These are phyloP conservation scores for Boletellus deceptivus DNA, from an alignment of 1,284 basidiomycete genomes.

Conservation along the genomic window DNA sequence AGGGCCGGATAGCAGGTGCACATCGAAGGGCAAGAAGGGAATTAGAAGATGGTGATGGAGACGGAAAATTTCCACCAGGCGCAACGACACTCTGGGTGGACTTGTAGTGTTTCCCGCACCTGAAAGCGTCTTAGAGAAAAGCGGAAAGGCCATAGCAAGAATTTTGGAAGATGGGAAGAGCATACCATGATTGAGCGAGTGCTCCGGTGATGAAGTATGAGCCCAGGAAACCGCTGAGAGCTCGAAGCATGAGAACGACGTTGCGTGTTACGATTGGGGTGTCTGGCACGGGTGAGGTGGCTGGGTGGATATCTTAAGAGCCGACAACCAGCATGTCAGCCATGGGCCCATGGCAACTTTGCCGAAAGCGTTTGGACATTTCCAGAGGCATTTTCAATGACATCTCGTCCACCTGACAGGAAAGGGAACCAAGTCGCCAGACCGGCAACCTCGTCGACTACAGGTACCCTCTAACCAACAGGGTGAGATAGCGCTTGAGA, in stretches of 20 bases:
- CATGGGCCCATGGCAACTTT: no score
- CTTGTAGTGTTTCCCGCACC: constrained; percentile 34
- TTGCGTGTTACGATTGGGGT: not conserved
- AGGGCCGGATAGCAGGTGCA: constrained; percentile 32
- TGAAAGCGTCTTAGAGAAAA: not conserved
- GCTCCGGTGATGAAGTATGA: constrained; percentile 19
- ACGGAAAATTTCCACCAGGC: constrained; percentile 31
- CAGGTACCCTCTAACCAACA: no score
- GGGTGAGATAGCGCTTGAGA: no score
- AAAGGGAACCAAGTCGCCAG: no score
- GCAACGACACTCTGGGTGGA: constrained; percentile 10
- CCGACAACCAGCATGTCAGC: no score
- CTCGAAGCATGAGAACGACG: constrained; percentile 18
- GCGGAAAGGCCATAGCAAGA: not conserved
- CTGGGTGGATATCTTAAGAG: no score
- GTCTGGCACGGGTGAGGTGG: no score
- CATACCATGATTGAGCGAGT: constrained; percentile 36
- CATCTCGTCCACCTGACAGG: no score
- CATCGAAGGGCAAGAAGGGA: constrained; percentile 33
- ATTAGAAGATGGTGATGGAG: constrained; percentile 14
- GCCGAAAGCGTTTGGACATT: no score
- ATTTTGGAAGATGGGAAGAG: not conserved
- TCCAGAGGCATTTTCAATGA: no score
- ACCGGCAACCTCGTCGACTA: no score
- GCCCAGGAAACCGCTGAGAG: constrained; percentile 8